Evolutionary conservation across 2,329 filamentous ascomycete genomes (phyloP).

Genomic region (Colletotrichum navitas): DNA sequence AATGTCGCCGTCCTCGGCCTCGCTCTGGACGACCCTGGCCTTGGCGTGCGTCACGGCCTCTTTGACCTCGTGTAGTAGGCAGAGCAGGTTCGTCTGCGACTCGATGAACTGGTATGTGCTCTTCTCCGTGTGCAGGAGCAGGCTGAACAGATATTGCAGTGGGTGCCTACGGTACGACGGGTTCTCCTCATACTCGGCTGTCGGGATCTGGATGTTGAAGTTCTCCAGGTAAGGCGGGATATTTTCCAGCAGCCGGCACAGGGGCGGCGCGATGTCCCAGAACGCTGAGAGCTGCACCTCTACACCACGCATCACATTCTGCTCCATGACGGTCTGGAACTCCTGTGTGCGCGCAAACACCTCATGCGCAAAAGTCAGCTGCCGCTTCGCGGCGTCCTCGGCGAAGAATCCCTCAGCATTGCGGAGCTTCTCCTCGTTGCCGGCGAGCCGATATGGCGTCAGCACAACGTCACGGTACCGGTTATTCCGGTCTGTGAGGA

Average conservation of each 20-base stretch:
- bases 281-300: conserved; percentile 94
- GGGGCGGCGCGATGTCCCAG: conserved; percentile 94
- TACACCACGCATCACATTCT: conserved; percentile 87
- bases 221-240: conserved; percentile 71
- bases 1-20: conserved; percentile 61
- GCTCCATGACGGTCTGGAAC: conserved; percentile 83
- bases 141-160: conserved; percentile 88
- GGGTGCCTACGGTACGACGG: conserved; percentile 84
- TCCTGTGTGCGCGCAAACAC: conserved; percentile 79
- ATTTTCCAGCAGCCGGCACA: conserved; percentile 82
- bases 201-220: conserved; percentile 83
- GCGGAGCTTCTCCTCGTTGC: conserved; percentile 82
- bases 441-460: conserved; percentile 80
- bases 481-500: conserved; percentile 87
- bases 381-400: conserved; percentile 80
- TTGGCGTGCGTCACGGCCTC: conserved; percentile 80
- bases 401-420: conserved; percentile 86
- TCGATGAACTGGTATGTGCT: conserved; percentile 98
- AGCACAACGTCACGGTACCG: conserved; percentile 88
- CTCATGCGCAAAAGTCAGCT: conserved; percentile 77
- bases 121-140: conserved; percentile 90
- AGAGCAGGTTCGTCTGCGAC: conserved; percentile 90
- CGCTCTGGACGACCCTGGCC: conserved; percentile 74
- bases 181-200: conserved; percentile 86
- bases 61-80: conserved; percentile 90